A percentile compares a stretch with the other conserved stretches of the same genome.
Evolutionary conservation across 2,329 filamentous ascomycete genomes (phyloP).

Genomic region (Xenoacremonium recifei): DNA sequence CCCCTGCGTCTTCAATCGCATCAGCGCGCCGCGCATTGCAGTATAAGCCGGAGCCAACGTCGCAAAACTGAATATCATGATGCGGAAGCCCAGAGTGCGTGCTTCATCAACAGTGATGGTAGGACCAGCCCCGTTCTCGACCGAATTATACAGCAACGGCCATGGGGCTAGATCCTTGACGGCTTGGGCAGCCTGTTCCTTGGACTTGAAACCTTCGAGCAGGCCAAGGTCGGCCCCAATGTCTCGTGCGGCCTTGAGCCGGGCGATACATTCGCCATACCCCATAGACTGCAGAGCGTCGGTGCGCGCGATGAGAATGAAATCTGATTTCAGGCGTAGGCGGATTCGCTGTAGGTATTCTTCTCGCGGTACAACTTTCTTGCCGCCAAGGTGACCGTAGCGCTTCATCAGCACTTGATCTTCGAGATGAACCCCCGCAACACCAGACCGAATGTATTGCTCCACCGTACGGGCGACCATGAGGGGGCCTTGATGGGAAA

Average conservation of each 20-base stretch:
- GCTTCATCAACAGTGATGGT: conserved; percentile 52
- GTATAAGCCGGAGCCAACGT: conserved; percentile 46
- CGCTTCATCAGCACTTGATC: conserved; percentile 64
- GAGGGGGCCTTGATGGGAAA: too few relatives aligned
- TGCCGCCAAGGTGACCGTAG: conserved; percentile 63
- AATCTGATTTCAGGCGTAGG: conserved; percentile 47
- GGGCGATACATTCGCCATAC: conserved; percentile 52
- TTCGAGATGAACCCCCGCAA: conserved; percentile 61
- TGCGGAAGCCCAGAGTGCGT: conserved; percentile 53
- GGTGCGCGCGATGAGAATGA: conserved; percentile 64
- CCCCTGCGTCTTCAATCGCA: conserved; percentile 36
- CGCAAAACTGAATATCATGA: conserved; percentile 57
- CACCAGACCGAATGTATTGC: conserved; percentile 52
- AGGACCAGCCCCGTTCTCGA: conserved; percentile 55
- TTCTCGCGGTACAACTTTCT: conserved; percentile 53
- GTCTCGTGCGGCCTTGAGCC: conserved; percentile 49
- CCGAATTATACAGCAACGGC: conserved; percentile 57
- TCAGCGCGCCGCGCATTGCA: conserved; percentile 38
- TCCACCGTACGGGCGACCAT: conserved; percentile 53
- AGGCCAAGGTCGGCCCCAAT: conserved; percentile 60
- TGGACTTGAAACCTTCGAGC: conserved; percentile 55
- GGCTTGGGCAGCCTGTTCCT: conserved; percentile 46
- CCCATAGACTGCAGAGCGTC: conserved; percentile 58
- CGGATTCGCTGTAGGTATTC: conserved; percentile 57
- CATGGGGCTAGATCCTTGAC: conserved; percentile 46